phyloP scores from a whole-genome alignment of 2,329 filamentous ascomycete genomes.

The Aspergillus thermomutatus region DNA sequence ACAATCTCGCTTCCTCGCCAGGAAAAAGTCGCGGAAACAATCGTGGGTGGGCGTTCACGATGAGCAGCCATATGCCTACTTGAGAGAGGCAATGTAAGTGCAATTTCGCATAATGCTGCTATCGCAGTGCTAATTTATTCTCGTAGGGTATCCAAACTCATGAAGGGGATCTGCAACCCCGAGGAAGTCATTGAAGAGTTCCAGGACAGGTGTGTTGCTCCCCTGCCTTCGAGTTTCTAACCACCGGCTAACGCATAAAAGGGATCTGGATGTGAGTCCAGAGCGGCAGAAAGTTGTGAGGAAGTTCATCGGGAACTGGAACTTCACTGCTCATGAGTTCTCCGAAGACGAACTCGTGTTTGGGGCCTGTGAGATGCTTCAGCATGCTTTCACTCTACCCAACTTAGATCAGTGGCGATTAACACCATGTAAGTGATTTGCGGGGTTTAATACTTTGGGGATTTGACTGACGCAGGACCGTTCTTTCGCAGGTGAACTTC shows the following conservation, averaged over 20 bases:
- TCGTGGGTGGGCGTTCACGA: slow-evolving; percentile 90
- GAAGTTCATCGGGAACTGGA: slow-evolving; percentile 71
- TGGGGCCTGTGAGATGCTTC: slow-evolving; percentile 81
- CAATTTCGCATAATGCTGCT: neutral
- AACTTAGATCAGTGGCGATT: slow-evolving; percentile 79
- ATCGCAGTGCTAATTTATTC: neutral
- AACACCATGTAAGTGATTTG: slow-evolving; percentile 71
- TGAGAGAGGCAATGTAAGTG: slow-evolving; percentile 76
- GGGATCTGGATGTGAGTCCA: slow-evolving; percentile 64
- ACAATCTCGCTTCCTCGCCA: slow-evolving; percentile 67
- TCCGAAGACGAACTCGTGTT: slow-evolving; percentile 86
- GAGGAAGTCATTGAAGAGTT: slow-evolving; percentile 60
- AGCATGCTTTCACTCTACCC: slow-evolving; percentile 78
- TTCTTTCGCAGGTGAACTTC: slow-evolving; percentile 64
- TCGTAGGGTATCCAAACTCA: slow-evolving; percentile 69
- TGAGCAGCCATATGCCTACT: slow-evolving; percentile 80
- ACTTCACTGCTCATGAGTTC: slow-evolving; percentile 86
- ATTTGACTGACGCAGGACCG: neutral
- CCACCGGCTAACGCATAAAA: slow-evolving; percentile 22
- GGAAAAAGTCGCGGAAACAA: slow-evolving; percentile 73
- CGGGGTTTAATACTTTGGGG: neutral
- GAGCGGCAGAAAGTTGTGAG: slow-evolving; percentile 66
- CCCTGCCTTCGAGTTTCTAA: neutral
- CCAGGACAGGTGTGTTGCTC: slow-evolving; percentile 53
- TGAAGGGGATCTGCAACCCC: slow-evolving; percentile 81